These are phyloP conservation scores for Fistulina hepatica DNA, from an alignment of 1,284 basidiomycete genomes.

Conservation along the genomic window DNA sequence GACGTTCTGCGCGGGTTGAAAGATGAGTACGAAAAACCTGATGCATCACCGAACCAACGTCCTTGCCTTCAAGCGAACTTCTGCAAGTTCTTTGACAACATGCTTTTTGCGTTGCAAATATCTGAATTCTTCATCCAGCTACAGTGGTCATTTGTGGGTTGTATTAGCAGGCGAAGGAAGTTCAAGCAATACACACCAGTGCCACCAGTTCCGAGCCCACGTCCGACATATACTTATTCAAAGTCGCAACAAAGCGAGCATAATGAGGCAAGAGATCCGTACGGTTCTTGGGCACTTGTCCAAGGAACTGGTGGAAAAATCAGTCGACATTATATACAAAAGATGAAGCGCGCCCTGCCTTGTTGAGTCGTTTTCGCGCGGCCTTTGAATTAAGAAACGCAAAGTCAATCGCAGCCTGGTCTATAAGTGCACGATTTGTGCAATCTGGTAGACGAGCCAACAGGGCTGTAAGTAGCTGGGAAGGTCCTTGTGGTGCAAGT, in stretches of 20 bases:
- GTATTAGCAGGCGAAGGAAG: conserved; percentile 2
- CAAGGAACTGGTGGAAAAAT: conserved; percentile 66
- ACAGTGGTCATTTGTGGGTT: no score
- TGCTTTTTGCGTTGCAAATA: conserved; percentile 95
- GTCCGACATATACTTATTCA: conserved; percentile 92
- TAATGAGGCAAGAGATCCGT: conserved; percentile 92
- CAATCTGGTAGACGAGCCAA: conserved; percentile 89
- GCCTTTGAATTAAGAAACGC: conserved; percentile 95
- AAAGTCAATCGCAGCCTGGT: conserved; percentile 93
- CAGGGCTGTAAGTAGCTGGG: conserved; percentile 86
- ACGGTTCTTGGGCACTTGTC: conserved; percentile 79
- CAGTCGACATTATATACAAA: not conserved
- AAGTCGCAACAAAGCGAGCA: conserved; percentile 77
- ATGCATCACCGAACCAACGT: not conserved
- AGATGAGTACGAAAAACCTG: conserved; percentile 4
- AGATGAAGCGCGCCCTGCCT: conserved; percentile 38
- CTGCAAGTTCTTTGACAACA: conserved; percentile 78
- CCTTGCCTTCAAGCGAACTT: conserved; percentile 72
- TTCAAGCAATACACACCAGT: conserved; percentile 40
- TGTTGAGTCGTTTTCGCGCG: conserved; percentile 80
- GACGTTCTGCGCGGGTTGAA: conserved; percentile 81
- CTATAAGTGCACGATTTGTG: conserved; percentile 85
- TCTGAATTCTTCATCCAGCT: conserved; percentile 95
- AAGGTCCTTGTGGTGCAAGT: conserved; percentile 75
- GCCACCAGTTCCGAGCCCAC: conserved; percentile 75